phyloP scores from a whole-genome alignment of 495 filamentous ascomycete species.

The Niebla homalea region DNA sequence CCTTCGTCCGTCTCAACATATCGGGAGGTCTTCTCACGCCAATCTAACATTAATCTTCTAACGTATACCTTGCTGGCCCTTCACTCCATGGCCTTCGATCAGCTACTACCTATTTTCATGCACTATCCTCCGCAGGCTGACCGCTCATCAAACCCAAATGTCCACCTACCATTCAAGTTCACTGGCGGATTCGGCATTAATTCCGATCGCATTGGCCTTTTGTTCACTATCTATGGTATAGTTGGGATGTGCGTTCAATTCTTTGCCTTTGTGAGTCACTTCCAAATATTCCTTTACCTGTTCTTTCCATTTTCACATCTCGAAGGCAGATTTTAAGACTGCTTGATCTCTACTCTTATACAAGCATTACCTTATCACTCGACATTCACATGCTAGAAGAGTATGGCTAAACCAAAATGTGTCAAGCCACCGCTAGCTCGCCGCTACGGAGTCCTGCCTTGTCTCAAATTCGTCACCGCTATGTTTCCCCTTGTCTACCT shows the following conservation, averaged over 20 bases:
- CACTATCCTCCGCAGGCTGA: constrained; percentile 49
- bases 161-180: constrained; percentile 61
- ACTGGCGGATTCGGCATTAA: constrained; percentile 60
- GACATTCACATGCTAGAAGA: no score
- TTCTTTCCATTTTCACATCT: no score
- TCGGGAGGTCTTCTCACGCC: constrained; percentile 53
- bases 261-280: no score
- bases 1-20: constrained; percentile 34
- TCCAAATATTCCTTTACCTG: no score
- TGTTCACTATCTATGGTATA: constrained; percentile 64
- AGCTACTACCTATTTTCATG: constrained; percentile 68
- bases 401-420: no score
- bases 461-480: constrained; percentile 46
- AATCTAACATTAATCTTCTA: constrained; percentile 63
- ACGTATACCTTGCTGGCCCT: constrained; percentile 64
- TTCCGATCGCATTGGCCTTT: constrained; percentile 58
- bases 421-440: no score
- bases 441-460: no score
- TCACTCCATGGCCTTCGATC: constrained; percentile 67
- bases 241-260: constrained; percentile 68
- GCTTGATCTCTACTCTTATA: no score
- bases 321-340: no score
- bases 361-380: no score
- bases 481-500: constrained; percentile 63
- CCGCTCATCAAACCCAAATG: constrained; percentile 39